Evolutionary conservation across 2,329 filamentous ascomycete genomes (phyloP), one percentile per base, ranked within the genome.

Genomic region (Alternaria sp.): DNA sequence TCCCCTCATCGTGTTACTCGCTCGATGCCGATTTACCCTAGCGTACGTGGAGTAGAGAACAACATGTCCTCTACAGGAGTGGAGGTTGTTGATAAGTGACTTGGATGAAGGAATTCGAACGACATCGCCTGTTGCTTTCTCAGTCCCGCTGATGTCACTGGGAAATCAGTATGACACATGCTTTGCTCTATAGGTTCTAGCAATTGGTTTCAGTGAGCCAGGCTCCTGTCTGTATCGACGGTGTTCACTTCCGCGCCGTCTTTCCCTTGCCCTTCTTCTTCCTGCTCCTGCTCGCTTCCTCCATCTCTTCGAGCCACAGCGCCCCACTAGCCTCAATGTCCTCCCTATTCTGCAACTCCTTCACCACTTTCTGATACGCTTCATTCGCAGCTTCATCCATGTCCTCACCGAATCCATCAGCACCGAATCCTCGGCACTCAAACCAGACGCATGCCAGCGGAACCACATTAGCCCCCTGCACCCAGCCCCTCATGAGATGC

Each of bases 361-460:
- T 61, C 47, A 68, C 54, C 2, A 61, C 5, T 3, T 9, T 46
- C 23, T 45, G 50, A 56, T 63, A 60, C 7, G 51, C 60, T 21
- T 43, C 43, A n/a, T 61, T 57, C 18, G 26, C 43, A 30, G 55
- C 44, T 1, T 43, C 5, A 4, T 55, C 37, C 21, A 54, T 25
- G 3, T 44, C 45, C 44, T 60, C 21, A 15, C 23, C 43, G 55
- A 66, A 58, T 8, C 49, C 57, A 43, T 51, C 25, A n/a, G 20
- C 20, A 21, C n/a, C 26, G 12, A 45, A 57, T 5, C 33, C 53
- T 14, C 50, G 25, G 3, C 50, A 26, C 3, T 7, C 10, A 33
- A 61, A 50, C 21, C 15, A 26, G 8, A 73, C n/a, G 51, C 68
- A 70, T 26, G 23, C 30, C 30, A 65, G 50, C 21, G 69, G 70